A percentile compares a stretch with the other conserved stretches of the same genome.
phyloP scores from a whole-genome alignment of 768 basidiomycete species.

The Macrolepiota dolichaula region DNA sequence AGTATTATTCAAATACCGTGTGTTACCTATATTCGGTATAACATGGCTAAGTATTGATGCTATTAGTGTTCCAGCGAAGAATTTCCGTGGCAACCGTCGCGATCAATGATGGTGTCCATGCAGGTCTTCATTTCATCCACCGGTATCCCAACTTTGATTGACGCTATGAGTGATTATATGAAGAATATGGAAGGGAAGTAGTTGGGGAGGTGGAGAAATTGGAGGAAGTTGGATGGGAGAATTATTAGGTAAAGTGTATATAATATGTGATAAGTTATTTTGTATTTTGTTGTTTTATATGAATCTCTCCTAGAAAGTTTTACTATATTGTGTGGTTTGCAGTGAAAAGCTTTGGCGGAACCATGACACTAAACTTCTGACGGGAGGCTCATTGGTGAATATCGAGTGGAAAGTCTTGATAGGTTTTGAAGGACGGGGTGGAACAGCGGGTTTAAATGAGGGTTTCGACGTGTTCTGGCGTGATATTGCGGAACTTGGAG shows the following conservation, averaged over 20 bases:
- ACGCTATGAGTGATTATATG: constrained; percentile 73
- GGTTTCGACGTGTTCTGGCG: constrained; percentile 16
- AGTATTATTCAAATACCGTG: constrained; percentile 99
- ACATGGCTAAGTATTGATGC: background rate
- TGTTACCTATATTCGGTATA: constrained; percentile 26
- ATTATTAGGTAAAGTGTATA: constrained; percentile 50
- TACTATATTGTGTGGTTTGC: too few relatives aligned
- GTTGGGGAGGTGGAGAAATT: constrained; percentile 73
- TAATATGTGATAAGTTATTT: constrained; percentile 1
- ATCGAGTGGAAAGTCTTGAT: constrained; percentile 13
- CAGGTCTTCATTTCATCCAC: constrained; percentile 82
- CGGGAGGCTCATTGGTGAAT: constrained; percentile 14
- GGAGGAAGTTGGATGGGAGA: constrained; percentile 81
- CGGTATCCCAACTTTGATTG: constrained; percentile 61
- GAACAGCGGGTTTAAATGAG: constrained; percentile 21
- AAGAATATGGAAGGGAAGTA: constrained; percentile 70
- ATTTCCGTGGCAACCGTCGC: constrained; percentile 97
- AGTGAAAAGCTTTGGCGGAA: too few relatives aligned
- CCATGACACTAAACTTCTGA: background rate
- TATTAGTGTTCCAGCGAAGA: constrained; percentile 59
- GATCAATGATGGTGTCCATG: constrained; percentile 93
- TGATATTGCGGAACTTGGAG: constrained; percentile 1
- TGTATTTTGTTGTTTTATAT: background rate
- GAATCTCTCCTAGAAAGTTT: background rate
- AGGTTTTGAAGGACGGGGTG: constrained; percentile 16